phyloP scores from a whole-genome alignment of 176 grass and related monocot species.

The Musa beccarii region DNA sequence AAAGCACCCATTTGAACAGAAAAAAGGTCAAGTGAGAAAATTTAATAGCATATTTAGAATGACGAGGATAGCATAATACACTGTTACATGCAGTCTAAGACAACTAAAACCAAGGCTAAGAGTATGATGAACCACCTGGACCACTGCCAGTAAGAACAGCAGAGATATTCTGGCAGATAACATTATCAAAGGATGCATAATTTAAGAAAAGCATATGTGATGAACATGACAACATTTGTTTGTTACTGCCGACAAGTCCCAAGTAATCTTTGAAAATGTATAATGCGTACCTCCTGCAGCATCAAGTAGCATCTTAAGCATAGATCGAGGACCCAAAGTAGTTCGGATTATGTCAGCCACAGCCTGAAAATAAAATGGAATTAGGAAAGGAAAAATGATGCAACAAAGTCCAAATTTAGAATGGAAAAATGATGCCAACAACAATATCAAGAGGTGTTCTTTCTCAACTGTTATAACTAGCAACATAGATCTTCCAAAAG shows the following conservation, averaged over 20 bases:
- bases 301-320: conserved; percentile 97
- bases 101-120: no score
- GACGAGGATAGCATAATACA: no score
- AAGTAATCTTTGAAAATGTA: background rate
- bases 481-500: no score
- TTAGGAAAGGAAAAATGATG: background rate
- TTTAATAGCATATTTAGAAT: background rate
- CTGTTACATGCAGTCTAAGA: no score
- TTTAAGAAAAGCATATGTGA: no score
- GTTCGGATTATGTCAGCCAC: conserved; percentile 87
- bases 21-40: conserved; percentile 5
- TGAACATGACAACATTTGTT: no score
- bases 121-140: no score
- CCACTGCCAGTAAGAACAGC: no score
- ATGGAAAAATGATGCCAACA: background rate
- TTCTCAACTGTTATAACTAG: background rate
- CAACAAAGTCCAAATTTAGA: background rate
- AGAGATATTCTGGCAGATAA: no score
- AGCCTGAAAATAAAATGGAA: conserved; percentile 36
- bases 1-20: conserved; percentile 10
- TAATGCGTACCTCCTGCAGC: conserved; percentile 50
- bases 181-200: no score
- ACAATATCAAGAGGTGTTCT: background rate
- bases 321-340: conserved; percentile 83
- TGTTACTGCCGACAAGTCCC: background rate